These are phyloP conservation scores for Lichtheimia hyalospora DNA, from an alignment of 371 early-diverging fungal genomes.

Conservation along the genomic window DNA sequence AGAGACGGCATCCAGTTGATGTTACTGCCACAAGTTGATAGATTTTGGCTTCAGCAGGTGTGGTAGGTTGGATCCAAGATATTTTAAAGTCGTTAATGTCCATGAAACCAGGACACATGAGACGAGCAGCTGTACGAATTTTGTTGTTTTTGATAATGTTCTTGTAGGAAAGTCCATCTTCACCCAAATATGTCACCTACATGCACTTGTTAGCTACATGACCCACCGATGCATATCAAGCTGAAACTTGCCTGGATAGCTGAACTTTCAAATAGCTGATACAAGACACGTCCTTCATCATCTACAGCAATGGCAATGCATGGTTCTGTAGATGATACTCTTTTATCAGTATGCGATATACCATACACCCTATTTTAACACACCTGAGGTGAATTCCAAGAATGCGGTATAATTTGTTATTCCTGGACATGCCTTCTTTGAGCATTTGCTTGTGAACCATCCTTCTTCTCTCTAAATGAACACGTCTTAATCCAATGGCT, in stretches of 20 bases:
- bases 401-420: constrained; percentile 6
- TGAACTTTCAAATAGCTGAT: constrained; percentile 47
- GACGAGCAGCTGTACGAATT: constrained; percentile 33
- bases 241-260: constrained; percentile 58
- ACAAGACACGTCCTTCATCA: constrained; percentile 34
- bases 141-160: constrained; percentile 19
- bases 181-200: constrained; percentile 51
- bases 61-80: constrained; percentile 65
- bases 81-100: constrained; percentile 50
- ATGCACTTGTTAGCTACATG: constrained; percentile 18
- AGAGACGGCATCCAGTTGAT: constrained; percentile 69
- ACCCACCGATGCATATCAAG: neutral
- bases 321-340: constrained; percentile 27
- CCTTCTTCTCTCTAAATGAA: constrained; percentile 64
- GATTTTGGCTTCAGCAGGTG: constrained; percentile 52
- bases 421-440: constrained; percentile 49
- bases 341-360: too few species aligned
- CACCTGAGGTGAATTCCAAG: constrained; percentile 13
- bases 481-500: neutral
- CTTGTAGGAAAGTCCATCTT: constrained; percentile 19
- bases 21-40: constrained; percentile 75
- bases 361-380: neutral
- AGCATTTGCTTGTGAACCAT: constrained; percentile 80
- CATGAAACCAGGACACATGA: constrained; percentile 37
- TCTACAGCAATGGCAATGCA: constrained; percentile 65